Evolutionary conservation across 768 basidiomycete species (phyloP).

Genomic region (Boletales sp.): DNA sequence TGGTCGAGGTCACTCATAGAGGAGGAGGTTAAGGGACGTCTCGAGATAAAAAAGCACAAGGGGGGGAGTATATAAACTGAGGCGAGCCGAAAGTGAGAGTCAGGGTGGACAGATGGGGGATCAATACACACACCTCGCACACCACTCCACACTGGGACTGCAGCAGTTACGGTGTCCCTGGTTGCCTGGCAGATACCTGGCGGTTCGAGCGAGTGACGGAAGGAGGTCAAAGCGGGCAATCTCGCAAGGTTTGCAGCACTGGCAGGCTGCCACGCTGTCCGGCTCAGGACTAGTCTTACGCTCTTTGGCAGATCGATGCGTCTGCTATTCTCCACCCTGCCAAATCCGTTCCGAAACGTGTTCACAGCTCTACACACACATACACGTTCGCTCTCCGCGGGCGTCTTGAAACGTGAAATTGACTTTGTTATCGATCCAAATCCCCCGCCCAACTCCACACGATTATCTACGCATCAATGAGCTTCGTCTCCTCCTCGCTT

Average conservation of each 20-base stretch:
- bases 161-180: constrained; percentile 14
- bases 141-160: not conserved
- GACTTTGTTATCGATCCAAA: constrained; percentile 19
- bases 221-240: constrained; percentile 23
- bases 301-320: constrained; percentile 20
- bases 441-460: constrained; percentile 1
- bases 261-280: constrained; percentile 34
- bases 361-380: not conserved
- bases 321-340: not conserved
- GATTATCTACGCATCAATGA: constrained; percentile 58
- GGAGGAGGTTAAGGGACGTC: constrained; percentile 11
- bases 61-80: constrained; percentile 31
- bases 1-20: constrained; percentile 64
- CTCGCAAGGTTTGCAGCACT: constrained; percentile 8
- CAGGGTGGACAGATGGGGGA: constrained; percentile 32
- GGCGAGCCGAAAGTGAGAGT: constrained; percentile 28
- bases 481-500: constrained; percentile 46
- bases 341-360: constrained; percentile 18
- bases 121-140: constrained; percentile 14
- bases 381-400: constrained; percentile 16
- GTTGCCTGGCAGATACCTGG: constrained; percentile 30
- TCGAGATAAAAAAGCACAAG: constrained; percentile 10
- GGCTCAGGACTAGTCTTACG: constrained; percentile 13
- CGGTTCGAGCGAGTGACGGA: constrained; percentile 20
- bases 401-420: constrained; percentile 7